A percentile compares a stretch with the other conserved stretches of the same genome.
phyloP scores from a whole-genome alignment of 139 green algal species.

The Picochlorum sp. region DNA sequence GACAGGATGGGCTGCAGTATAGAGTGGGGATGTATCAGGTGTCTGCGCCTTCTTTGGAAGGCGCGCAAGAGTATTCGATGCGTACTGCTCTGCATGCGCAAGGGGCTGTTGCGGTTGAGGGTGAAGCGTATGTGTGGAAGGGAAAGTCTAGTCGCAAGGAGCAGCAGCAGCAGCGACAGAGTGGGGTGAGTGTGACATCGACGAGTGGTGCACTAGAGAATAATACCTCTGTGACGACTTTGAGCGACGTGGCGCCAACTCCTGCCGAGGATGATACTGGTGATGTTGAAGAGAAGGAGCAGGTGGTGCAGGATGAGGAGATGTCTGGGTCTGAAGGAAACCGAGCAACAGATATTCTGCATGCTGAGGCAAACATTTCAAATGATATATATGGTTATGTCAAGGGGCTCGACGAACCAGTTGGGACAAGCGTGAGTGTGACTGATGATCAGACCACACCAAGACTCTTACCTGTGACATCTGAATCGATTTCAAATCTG shows the following conservation, averaged over 20 bases:
- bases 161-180: constrained; percentile 10
- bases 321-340: not conserved
- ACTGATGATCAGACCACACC: not conserved
- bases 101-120: constrained; percentile 51
- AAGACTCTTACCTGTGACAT: constrained; percentile 10
- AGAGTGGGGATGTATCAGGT: constrained; percentile 46
- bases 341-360: too few species aligned
- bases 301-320: not conserved
- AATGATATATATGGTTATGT: not conserved
- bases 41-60: not conserved
- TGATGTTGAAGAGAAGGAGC: too few species aligned
- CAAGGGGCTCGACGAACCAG: not conserved
- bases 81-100: constrained; percentile 39
- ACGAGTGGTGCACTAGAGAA: too few species aligned
- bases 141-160: not conserved
- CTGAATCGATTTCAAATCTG: constrained; percentile 12
- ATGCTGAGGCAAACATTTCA: too few species aligned
- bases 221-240: too few species aligned
- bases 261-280: not conserved
- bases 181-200: not conserved
- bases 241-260: too few species aligned
- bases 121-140: constrained; percentile 44
- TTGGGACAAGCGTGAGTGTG: not conserved
- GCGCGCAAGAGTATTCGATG: not conserved
- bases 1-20: constrained; percentile 50